Evolutionary conservation across 2,329 filamentous ascomycete genomes (phyloP), one percentile per base, ranked within the genome.

Genomic region (Aspergillus tamarii): DNA sequence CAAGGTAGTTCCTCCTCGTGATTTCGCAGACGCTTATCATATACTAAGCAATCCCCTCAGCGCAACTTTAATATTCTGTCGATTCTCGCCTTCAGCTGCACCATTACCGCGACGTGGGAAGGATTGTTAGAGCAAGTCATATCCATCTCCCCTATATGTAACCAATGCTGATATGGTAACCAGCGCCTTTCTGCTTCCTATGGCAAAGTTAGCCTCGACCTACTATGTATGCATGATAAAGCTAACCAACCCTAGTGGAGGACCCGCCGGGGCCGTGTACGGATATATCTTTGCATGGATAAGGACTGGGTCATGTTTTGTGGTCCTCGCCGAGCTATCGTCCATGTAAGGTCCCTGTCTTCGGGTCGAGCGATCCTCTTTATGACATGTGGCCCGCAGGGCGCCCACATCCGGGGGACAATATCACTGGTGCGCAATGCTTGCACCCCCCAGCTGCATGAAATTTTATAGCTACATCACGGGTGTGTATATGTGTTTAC

Each of bases 341-440:
- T 76, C 73, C 5, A 77, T 77, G 74, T 74, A 68, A n/a, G 56
- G 26, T 19, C 10, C 14, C 14, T 36, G 30, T 48, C 61, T 21
- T 34, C 50, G 8, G 21, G 3, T 26, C 5, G n/a, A 23, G 6
- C 9, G 7, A 48, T 7, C 8, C 4, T 21, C 23, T 34, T 2
- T 45, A 43, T 60, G 30, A 68, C 19, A 34, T 21, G 4, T n/a
- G 11, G 28, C 28, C 12, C 8, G 46, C 11, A 76, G 72, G 71
- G 70, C 70, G 23, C 75, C 74, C 0, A 76, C 72, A 3, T 71
- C 57, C 7, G 74, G 74, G n/a, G 77, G 77, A 3, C 77, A 80
- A 64, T 80, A 80, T 34, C 77, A 80, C 39, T 79, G 76, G 77
- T 74, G 75, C 1, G 74, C 74, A 8, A 77, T 80, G 60, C 75